Evolutionary conservation across 805 yeast species (phyloP).

Genomic region (Ogataea wickerhamii): DNA sequence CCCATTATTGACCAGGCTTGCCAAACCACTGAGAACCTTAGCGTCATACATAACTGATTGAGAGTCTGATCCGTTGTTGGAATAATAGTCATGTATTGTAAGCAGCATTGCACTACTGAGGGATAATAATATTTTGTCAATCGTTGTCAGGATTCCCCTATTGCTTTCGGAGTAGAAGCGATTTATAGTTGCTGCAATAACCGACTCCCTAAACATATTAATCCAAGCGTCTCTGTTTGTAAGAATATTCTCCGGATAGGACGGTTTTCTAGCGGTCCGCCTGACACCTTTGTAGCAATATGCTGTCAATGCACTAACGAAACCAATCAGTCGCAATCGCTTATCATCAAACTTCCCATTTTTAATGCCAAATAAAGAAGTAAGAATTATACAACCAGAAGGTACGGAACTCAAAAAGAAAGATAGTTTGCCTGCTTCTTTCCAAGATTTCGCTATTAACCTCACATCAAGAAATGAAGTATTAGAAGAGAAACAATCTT

Average conservation of each 20-base stretch:
- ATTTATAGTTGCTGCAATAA: slow-evolving; percentile 1
- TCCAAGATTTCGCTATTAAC: slow-evolving; percentile 2
- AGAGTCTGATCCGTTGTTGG: neutral
- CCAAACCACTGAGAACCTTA: slow-evolving; percentile 1
- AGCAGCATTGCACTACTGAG: slow-evolving; percentile 1
- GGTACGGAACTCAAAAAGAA: slow-evolving; percentile 5
- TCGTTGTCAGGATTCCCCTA: neutral
- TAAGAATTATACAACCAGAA: slow-evolving; percentile 1
- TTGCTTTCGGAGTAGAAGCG: neutral
- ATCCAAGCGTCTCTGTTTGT: slow-evolving; percentile 7
- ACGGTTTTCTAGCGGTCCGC: neutral
- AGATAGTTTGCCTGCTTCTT: slow-evolving; percentile 4
- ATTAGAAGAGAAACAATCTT: neutral
- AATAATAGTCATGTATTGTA: slow-evolving; percentile 2
- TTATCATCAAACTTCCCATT: neutral
- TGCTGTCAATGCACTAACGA: slow-evolving; percentile 2
- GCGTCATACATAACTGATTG: slow-evolving; percentile 3
- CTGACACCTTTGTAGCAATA: neutral
- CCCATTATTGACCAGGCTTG: slow-evolving; percentile 1
- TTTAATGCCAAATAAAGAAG: slow-evolving; percentile 1
- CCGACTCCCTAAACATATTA: slow-evolving; percentile 5
- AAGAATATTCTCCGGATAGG: neutral
- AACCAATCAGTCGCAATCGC: slow-evolving; percentile 3
- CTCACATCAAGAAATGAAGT: neutral
- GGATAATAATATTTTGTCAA: slow-evolving; percentile 3